These are phyloP conservation scores for Lactarius trivialis DNA, from an alignment of 768 basidiomycete species.

Conservation along the genomic window DNA sequence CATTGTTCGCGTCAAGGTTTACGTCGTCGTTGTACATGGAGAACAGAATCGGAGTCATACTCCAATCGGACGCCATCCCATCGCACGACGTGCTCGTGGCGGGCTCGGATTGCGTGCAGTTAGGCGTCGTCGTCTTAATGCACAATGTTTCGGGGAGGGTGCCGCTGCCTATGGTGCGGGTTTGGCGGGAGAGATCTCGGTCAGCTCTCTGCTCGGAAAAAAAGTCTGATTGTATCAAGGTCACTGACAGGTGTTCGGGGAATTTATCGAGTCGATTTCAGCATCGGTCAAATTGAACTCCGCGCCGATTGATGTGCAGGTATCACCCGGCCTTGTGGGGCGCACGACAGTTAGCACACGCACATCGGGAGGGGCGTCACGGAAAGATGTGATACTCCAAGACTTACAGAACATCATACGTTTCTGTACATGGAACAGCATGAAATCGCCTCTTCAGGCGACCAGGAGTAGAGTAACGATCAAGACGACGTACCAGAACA, in stretches of 20 bases:
- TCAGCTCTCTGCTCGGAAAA: too few relatives aligned
- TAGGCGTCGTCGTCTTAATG: background rate
- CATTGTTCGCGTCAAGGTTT: constrained; percentile 1
- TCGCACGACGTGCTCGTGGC: constrained; percentile 6
- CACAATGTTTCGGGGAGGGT: background rate
- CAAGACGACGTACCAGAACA: background rate
- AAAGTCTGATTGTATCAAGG: background rate
- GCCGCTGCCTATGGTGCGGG: background rate
- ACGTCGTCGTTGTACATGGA: constrained; percentile 9
- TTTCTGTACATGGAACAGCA: background rate
- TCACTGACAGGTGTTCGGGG: background rate
- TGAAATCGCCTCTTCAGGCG: background rate
- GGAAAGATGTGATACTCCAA: too few relatives aligned
- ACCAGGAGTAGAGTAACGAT: too few relatives aligned
- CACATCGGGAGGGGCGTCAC: too few relatives aligned
- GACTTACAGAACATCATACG: too few relatives aligned
- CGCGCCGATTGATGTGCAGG: background rate
- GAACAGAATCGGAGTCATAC: background rate
- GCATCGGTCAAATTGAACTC: background rate
- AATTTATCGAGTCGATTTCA: background rate
- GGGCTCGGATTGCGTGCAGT: constrained; percentile 11
- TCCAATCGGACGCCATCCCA: background rate
- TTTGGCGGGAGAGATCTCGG: too few relatives aligned
- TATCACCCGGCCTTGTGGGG: background rate
- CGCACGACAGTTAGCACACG: background rate